Base-by-base conservation (phyloP, 1,284 basidiomycete species). In the Cutaneotrichosporon cavernicola region DNA sequence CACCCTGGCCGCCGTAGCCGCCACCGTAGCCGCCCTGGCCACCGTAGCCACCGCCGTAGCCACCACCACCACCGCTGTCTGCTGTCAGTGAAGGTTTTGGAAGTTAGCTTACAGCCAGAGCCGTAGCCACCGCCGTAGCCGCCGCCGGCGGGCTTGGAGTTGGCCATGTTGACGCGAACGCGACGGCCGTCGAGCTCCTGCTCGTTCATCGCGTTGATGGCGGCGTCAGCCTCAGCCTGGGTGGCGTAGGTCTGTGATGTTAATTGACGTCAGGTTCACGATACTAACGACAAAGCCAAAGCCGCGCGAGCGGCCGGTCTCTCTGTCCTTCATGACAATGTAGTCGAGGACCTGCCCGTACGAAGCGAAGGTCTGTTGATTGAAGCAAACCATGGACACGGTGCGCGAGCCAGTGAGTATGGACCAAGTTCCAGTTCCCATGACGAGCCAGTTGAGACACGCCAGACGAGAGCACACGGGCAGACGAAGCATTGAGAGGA, bases 311-410 rank as follows among this genome's bases (percentile, higher is more conserved):
- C 93, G 91, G 72, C 92, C 91, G 69, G 94, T 96, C 80, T 96
- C 93, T 77, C 93, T 91, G 84, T 97, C 94, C 84, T 92, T 91
- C 93, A 96, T 96, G 83, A 97, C 93, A 81, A 93, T 91, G 74
- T 89, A 90, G 75, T 81, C 80, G 70, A 74, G 65, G 65, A 81
- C 76, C 67, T 76, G 72, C 57, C 80, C 80, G 71, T 75, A 81
- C 60, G 73, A 68, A 58, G 74, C 72, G 73, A 81, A 81, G 62
- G 74, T 69, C 78, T 80, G 65, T 67, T 61, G 76, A 63, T 67
- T 58, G 34, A 34, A 62, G 11, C 57, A 32, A 31, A 46, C 52
- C 32, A 65, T 56, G 49, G 36, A 65, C 46, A 49, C 31, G 18
- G 46, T 49, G 22, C 49, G 34, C 26, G 38, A 59, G 50, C 30